Percentiles rank a stretch among this genome's conserved stretches.
Evolutionary conservation across 495 filamentous ascomycete genomes (phyloP).

Genomic region (Hypoxylon fuscum): DNA sequence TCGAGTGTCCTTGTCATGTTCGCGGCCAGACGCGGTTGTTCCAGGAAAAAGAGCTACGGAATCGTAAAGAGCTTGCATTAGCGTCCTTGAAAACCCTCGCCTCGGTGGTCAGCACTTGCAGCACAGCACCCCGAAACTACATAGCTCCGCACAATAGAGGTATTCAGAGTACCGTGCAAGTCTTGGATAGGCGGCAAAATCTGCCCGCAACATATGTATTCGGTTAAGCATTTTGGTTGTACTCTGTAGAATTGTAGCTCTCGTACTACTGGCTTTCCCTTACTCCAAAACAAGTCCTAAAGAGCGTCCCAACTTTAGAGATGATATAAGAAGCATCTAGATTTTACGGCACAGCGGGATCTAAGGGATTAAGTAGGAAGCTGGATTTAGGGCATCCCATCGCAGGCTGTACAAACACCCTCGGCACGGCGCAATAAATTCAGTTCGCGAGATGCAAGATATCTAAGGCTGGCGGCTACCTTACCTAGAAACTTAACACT

Average conservation of each 20-base stretch:
- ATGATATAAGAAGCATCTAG: slow-evolving; percentile 18
- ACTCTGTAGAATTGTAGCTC: too few species aligned
- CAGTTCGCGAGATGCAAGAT: too few species aligned
- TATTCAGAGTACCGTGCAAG: slow-evolving; percentile 1
- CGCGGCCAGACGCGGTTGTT: slow-evolving; percentile 33
- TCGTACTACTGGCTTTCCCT: slow-evolving; percentile 18
- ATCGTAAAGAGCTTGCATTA: slow-evolving; percentile 42
- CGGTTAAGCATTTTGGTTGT: too few species aligned
- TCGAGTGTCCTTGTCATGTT: slow-evolving; percentile 27
- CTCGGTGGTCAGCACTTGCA: slow-evolving; percentile 34
- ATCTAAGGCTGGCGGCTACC: too few species aligned
- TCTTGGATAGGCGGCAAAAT: background rate
- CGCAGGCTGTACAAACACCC: slow-evolving; percentile 8
- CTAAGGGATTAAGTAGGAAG: background rate
- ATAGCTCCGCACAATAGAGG: slow-evolving; percentile 28
- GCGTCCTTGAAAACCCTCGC: slow-evolving; percentile 31
- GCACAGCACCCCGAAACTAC: slow-evolving; percentile 23
- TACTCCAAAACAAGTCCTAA: slow-evolving; percentile 6
- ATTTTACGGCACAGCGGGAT: slow-evolving; percentile 3
- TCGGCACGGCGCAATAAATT: background rate
- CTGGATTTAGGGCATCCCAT: slow-evolving; percentile 14
- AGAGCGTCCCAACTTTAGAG: slow-evolving; percentile 22
- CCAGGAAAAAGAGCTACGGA: slow-evolving; percentile 24
- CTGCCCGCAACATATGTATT: slow-evolving; percentile 18
- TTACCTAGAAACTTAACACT: background rate